A percentile compares a stretch with the other conserved stretches of the same genome.
Evolutionary conservation across 768 basidiomycete genomes (phyloP).

Genomic region (Dacryopinax primogenitus): DNA sequence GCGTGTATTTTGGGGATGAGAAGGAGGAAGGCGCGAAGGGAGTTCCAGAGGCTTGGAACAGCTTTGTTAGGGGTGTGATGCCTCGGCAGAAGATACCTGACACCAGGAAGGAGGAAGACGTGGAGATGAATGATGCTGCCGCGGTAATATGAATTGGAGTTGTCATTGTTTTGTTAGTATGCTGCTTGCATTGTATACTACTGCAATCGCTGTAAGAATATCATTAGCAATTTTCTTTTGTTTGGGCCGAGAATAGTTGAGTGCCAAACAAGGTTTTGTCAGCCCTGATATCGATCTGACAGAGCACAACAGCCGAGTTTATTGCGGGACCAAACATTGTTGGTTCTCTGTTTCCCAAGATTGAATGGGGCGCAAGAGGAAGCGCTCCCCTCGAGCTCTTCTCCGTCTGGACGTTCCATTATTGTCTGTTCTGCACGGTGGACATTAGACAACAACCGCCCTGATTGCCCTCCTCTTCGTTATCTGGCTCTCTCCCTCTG

Average conservation of each 20-base stretch:
- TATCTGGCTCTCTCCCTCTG: too few species aligned
- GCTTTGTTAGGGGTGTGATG: neutral
- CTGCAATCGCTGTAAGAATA: neutral
- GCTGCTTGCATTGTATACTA: neutral
- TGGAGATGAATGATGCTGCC: neutral
- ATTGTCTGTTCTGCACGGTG: too few species aligned
- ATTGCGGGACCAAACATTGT: too few species aligned
- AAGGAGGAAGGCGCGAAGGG: slow-evolving; percentile 21
- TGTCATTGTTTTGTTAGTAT: neutral
- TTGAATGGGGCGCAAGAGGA: too few species aligned
- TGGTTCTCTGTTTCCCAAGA: too few species aligned
- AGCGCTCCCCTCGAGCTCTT: too few species aligned
- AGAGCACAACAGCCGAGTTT: too few species aligned
- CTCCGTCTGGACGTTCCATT: too few species aligned
- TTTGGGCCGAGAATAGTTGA: neutral
- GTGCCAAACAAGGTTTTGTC: neutral
- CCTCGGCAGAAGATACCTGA: neutral
- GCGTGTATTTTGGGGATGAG: slow-evolving; percentile 23
- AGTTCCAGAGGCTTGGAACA: slow-evolving; percentile 18
- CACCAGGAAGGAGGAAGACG: neutral
- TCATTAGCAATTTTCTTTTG: neutral
- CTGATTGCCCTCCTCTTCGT: too few species aligned
- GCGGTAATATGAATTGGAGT: neutral
- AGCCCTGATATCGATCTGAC: too few species aligned
- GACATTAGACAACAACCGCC: too few species aligned